Percentiles rank a stretch among this genome's conserved stretches.
phyloP scores from a whole-genome alignment of 1,284 basidiomycete species.

The Singerocomus inundabilis region DNA sequence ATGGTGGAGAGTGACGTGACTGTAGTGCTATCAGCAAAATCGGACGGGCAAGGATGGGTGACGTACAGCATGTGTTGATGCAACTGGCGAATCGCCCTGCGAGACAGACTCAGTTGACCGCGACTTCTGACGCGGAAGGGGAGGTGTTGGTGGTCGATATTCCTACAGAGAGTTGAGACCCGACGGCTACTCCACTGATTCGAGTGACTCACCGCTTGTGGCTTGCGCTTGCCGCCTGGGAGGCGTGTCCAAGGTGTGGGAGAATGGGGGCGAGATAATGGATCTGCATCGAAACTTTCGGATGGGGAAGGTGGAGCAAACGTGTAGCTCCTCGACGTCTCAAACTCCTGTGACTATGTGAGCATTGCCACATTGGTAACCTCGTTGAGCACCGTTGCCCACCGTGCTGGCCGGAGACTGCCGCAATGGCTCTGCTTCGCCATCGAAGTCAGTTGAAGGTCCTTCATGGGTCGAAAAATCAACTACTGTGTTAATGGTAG shows the following conservation, averaged over 20 bases:
- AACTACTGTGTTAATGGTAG: slow-evolving; percentile 38
- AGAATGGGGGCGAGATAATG: slow-evolving; percentile 35
- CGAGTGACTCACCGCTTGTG: slow-evolving; percentile 34
- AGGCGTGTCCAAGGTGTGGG: slow-evolving; percentile 34
- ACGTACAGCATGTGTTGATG: slow-evolving; percentile 27
- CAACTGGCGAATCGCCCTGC: slow-evolving; percentile 33
- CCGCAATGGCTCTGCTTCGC: slow-evolving; percentile 34
- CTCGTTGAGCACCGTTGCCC: slow-evolving; percentile 31
- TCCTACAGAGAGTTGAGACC: slow-evolving; percentile 32
- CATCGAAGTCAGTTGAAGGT: slow-evolving; percentile 29
- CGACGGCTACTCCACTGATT: not conserved
- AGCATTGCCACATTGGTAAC: slow-evolving; percentile 28
- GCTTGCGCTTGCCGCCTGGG: slow-evolving; percentile 29
- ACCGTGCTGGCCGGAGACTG: slow-evolving; percentile 38
- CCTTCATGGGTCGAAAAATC: slow-evolving; percentile 34
- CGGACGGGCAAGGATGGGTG: not conserved
- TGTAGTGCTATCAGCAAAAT: slow-evolving; percentile 9
- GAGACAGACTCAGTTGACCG: slow-evolving; percentile 27
- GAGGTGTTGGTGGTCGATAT: slow-evolving; percentile 58
- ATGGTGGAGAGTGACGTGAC: slow-evolving; percentile 33
- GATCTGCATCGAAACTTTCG: slow-evolving; percentile 37
- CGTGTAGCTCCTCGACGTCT: slow-evolving; percentile 31
- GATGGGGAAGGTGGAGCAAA: slow-evolving; percentile 37
- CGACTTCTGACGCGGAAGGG: slow-evolving; percentile 42
- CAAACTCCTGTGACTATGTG: slow-evolving; percentile 36